phyloP scores from a whole-genome alignment of 2,329 filamentous ascomycete genomes.

The Calonectria hongkongensis region DNA sequence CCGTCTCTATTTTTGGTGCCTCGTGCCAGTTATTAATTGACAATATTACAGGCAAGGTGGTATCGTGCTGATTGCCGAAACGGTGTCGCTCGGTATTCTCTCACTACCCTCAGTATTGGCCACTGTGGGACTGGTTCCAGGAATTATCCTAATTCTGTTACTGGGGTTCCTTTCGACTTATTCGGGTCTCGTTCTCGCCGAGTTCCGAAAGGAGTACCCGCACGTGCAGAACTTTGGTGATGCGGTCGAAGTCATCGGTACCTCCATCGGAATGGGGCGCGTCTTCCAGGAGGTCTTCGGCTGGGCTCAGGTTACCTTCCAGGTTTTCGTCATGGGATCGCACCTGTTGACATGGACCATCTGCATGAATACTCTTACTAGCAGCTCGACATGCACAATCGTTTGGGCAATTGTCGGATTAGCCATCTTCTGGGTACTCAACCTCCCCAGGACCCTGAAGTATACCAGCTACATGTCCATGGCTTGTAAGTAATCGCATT shows the following conservation, averaged over 20 bases:
- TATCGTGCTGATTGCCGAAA: slow-evolving; percentile 66
- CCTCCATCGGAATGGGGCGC: slow-evolving; percentile 67
- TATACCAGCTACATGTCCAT: slow-evolving; percentile 78
- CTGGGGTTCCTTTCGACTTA: slow-evolving; percentile 81
- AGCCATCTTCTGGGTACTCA: slow-evolving; percentile 74
- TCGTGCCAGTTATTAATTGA: background rate
- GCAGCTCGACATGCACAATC: slow-evolving; percentile 77
- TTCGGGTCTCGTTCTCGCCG: slow-evolving; percentile 72
- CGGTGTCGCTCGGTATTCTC: slow-evolving; percentile 73
- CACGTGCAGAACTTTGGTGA: slow-evolving; percentile 81
- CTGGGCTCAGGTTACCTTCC: slow-evolving; percentile 75
- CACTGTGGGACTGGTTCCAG: slow-evolving; percentile 81
- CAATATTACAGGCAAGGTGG: slow-evolving; percentile 63
- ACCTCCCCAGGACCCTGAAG: slow-evolving; percentile 77
- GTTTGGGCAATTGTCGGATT: slow-evolving; percentile 77
- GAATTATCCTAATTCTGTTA: slow-evolving; percentile 82
- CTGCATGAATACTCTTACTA: slow-evolving; percentile 78
- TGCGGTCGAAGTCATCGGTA: slow-evolving; percentile 74
- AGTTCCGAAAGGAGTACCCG: slow-evolving; percentile 83
- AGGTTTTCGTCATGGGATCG: slow-evolving; percentile 81
- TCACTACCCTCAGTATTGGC: slow-evolving; percentile 86
- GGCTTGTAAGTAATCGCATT: slow-evolving; percentile 61
- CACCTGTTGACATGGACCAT: slow-evolving; percentile 82
- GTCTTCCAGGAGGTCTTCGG: slow-evolving; percentile 77
- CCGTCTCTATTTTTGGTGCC: no score